Conservation (phyloP, 1,139 yeast species). For the Yamadazyma oceani region DNA sequence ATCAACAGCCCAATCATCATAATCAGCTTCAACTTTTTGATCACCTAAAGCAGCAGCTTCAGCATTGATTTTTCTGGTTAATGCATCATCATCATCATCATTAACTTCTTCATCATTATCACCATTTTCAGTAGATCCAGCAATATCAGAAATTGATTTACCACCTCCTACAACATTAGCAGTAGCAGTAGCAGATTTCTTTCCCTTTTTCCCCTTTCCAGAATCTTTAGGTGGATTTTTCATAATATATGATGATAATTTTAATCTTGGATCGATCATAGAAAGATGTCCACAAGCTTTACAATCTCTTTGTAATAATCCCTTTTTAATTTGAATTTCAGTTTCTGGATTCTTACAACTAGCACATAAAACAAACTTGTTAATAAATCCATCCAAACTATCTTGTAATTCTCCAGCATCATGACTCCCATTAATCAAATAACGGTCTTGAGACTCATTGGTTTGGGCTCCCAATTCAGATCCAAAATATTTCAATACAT, state of each 20-base stretch:
- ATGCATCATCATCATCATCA: constrained; percentile 71
- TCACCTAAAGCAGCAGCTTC: constrained; percentile 70
- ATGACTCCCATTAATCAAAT: constrained; percentile 92
- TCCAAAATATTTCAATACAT: constrained; percentile 91
- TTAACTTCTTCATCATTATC: constrained; percentile 34
- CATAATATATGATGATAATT: constrained; percentile 78
- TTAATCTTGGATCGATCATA: constrained; percentile 81
- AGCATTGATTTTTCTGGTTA: constrained; percentile 78
- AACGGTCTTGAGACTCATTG: constrained; percentile 79
- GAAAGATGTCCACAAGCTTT: constrained; percentile 97
- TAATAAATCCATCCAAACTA: constrained; percentile 88
- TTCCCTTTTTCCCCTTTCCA: constrained; percentile 59
- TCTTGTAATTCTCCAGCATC: constrained; percentile 91
- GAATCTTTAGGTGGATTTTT: constrained; percentile 84
- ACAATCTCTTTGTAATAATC: constrained; percentile 84
- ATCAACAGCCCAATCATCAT: constrained; percentile 98
- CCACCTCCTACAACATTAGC: constrained; percentile 92
- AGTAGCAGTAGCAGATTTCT: constrained; percentile 84
- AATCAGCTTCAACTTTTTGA: constrained; percentile 64
- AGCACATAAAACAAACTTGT: constrained; percentile 89
- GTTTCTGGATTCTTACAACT: constrained; percentile 98
- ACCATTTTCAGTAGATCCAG: constrained; percentile 53
- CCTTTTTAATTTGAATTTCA: constrained; percentile 79
- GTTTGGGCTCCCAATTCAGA: constrained; percentile 98
- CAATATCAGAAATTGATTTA: constrained; percentile 74